Evolutionary conservation across 176 grass and related monocot genomes (phyloP).

Genomic region (Ananas comosus): DNA sequence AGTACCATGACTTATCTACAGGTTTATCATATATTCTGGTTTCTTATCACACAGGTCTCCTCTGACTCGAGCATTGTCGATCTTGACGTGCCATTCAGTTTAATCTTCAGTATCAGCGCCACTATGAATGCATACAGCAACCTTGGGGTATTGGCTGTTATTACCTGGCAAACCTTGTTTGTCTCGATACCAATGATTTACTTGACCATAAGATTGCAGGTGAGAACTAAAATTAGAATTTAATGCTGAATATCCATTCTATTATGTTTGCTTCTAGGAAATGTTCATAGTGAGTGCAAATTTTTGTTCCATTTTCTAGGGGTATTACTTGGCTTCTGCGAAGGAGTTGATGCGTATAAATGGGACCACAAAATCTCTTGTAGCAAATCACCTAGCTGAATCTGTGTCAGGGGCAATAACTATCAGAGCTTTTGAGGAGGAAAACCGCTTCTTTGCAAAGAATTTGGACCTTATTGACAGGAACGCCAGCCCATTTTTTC

Average conservation of each 20-base stretch:
- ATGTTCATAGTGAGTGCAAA: not conserved
- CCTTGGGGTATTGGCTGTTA: conserved; percentile 21
- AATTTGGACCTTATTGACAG: conserved; percentile 69
- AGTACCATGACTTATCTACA: too few relatives aligned
- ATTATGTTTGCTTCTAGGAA: not conserved
- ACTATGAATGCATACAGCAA: conserved; percentile 28
- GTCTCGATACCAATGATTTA: conserved; percentile 23
- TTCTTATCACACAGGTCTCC: conserved; percentile 31
- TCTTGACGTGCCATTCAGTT: conserved; percentile 30
- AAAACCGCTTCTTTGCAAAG: conserved; percentile 73
- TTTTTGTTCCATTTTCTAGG: conserved; percentile 33
- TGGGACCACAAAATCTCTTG: conserved; percentile 89
- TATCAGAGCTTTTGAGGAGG: conserved; percentile 74
- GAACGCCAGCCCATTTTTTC: conserved; percentile 75
- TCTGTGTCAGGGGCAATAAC: conserved; percentile 73
- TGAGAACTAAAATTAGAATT: not conserved
- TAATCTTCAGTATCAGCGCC: conserved; percentile 28
- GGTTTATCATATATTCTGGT: not conserved
- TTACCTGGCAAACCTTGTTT: conserved; percentile 42
- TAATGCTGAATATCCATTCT: not conserved
- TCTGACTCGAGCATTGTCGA: conserved; percentile 36
- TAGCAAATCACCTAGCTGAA: conserved; percentile 83
- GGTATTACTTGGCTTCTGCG: conserved; percentile 72
- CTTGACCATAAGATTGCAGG: conserved; percentile 24
- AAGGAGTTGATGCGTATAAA: conserved; percentile 97